A percentile compares a stretch with the other conserved stretches of the same genome.
phyloP scores from a whole-genome alignment of 208 protist genomes.

The Zelonia costaricensis region DNA sequence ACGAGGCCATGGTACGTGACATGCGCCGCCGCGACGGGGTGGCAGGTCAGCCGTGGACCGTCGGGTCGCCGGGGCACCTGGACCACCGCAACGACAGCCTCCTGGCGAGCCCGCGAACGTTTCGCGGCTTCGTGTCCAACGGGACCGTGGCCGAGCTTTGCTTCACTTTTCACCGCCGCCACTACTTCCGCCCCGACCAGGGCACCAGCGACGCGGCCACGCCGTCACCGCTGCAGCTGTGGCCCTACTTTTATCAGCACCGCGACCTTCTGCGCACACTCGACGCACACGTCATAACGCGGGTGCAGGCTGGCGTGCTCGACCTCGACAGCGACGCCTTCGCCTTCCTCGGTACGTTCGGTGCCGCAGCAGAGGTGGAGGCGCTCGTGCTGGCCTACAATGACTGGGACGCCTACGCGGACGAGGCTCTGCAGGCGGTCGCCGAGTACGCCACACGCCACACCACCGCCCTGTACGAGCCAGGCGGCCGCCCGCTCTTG shows the following conservation, averaged over 20 bases:
- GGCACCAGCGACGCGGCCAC: background rate
- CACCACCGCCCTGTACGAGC: background rate
- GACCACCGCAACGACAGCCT: background rate
- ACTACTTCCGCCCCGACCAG: background rate
- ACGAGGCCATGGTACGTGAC: background rate
- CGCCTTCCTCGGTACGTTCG: background rate
- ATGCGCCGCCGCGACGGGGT: background rate
- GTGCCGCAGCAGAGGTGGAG: constrained; percentile 21
- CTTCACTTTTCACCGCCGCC: constrained; percentile 3
- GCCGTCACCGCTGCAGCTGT: constrained; percentile 12
- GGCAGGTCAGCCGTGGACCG: background rate
- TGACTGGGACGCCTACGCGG: constrained; percentile 46
- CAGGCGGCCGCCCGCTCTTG: background rate
- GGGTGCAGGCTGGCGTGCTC: constrained; percentile 28
- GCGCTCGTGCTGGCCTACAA: constrained; percentile 59
- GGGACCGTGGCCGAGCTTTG: background rate
- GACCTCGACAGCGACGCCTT: constrained; percentile 33
- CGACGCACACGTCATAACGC: background rate
- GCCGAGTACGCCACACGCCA: background rate
- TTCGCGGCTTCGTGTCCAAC: background rate
- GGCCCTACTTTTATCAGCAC: constrained; percentile 40
- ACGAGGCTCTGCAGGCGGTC: constrained; percentile 27
- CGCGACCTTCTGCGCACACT: background rate
- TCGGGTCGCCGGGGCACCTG: too few species aligned
- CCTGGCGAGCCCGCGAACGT: background rate